These are phyloP conservation scores for Coniferiporia sulphurascens DNA, from an alignment of 1,284 basidiomycete genomes.

Conservation along the genomic window DNA sequence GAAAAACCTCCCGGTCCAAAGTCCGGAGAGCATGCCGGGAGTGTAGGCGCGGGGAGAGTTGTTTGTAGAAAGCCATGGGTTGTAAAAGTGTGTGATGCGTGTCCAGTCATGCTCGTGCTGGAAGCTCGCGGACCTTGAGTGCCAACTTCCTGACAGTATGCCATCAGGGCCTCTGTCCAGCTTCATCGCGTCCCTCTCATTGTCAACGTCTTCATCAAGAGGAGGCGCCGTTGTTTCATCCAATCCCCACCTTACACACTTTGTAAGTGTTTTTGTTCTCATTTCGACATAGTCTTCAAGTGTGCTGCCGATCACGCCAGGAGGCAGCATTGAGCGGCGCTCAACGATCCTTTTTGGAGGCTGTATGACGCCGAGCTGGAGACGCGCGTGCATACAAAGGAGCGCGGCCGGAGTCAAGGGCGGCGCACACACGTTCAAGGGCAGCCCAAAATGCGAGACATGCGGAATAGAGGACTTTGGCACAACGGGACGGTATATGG, in stretches of 20 bases:
- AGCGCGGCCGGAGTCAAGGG: constrained; percentile 11
- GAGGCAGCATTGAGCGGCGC: neutral
- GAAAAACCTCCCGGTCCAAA: constrained; percentile 7
- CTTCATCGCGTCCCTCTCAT: neutral
- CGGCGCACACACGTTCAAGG: neutral
- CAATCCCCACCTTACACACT: neutral
- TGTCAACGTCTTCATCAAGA: neutral
- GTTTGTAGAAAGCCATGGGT: constrained; percentile 3
- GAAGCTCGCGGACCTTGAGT: neutral
- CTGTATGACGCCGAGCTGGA: neutral
- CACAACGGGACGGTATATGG: neutral
- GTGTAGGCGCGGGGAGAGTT: constrained; percentile 2
- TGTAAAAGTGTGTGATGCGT: constrained; percentile 1
- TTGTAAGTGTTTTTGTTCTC: neutral
- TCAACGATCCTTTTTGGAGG: neutral
- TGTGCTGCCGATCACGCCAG: neutral
- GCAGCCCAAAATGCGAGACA: neutral
- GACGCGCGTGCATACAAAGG: neutral
- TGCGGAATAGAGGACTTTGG: neutral
- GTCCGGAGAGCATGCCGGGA: constrained; percentile 7
- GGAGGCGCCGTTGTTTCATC: neutral
- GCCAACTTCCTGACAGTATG: neutral
- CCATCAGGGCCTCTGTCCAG: neutral
- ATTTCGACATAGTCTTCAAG: constrained; percentile 6
- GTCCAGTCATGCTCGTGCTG: constrained; percentile 8